Evolutionary conservation across 1,284 basidiomycete genomes (phyloP), one percentile per base, ranked within the genome.

Genomic region (Ustilago hordei): DNA sequence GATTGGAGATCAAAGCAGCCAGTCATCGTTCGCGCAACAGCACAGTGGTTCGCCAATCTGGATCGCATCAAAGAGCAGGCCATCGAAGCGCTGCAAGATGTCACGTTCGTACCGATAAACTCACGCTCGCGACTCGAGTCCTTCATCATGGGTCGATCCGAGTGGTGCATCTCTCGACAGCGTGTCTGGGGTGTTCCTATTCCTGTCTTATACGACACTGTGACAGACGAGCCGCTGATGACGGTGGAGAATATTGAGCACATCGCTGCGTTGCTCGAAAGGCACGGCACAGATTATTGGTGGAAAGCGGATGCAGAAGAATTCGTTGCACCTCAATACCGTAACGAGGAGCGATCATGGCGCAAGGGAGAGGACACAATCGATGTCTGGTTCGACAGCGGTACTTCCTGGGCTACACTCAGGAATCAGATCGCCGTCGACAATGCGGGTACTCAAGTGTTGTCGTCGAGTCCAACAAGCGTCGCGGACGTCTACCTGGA

Each of bases 311-410:
- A 91, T 1, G 90, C 93, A 11, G 90, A 91, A 43, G 93, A 95
- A 35, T 98, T 99, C 84, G 82, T 86, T 7, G 80, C 82, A 35
- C 82, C 82, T 2, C 67, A 69, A 38, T 75, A 84, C 48, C 75
- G 72, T 32, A 47, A 62, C 4, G 43, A 45, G 4, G 60, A 64
- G 23, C 68, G 64, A 23, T 43, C 36, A 1, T 84, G 82, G 82
- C 64, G 68, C 17, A 82, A 81, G 45, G 93, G 95, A 8, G 91
- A 90, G 2, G 97, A 99, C 85, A 99, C 96, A 0, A 93, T 99
- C 90, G 97, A 99, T 85, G 97, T 99, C 4, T 99, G 97, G 97
- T 99, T 99, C 81, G 97, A 99, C 87, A 96, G 94, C 81, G 97
- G 97, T 2, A 92, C 93, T 1, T 95, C 95, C 1, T 99, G 97